These are phyloP conservation scores for Alternaria sp. DNA, from an alignment of 2,329 filamentous ascomycete genomes.

Conservation along the genomic window DNA sequence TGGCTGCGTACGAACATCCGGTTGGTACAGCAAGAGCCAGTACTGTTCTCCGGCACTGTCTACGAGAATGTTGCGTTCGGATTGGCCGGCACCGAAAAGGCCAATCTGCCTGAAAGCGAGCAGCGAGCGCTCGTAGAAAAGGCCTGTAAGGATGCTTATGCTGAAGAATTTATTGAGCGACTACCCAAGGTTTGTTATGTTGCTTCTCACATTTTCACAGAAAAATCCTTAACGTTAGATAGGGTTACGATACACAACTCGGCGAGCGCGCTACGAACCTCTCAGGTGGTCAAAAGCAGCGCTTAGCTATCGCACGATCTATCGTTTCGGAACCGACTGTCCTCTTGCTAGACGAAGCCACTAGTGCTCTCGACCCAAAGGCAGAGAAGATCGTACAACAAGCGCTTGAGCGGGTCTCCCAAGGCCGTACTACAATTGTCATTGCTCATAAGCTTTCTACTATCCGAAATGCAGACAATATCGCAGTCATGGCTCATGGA, in stretches of 20 bases:
- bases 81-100: slow-evolving; percentile 72
- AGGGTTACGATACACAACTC: slow-evolving; percentile 91
- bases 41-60: slow-evolving; percentile 87
- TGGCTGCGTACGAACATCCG: slow-evolving; percentile 94
- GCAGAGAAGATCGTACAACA: slow-evolving; percentile 94
- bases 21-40: slow-evolving; percentile 90
- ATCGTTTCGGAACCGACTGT: slow-evolving; percentile 90
- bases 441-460: slow-evolving; percentile 96
- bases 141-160: slow-evolving; percentile 91
- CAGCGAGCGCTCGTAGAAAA: slow-evolving; percentile 76
- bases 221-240: slow-evolving; percentile 57
- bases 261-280: slow-evolving; percentile 91
- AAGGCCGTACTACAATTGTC: slow-evolving; percentile 90
- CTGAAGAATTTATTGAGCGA: slow-evolving; percentile 84
- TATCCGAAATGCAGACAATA: slow-evolving; percentile 92
- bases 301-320: slow-evolving; percentile 90
- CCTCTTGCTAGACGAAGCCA: slow-evolving; percentile 85
- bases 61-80: slow-evolving; percentile 87
- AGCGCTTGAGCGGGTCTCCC: slow-evolving; percentile 83
- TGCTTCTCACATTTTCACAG: slow-evolving; percentile 4
- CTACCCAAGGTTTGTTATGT: slow-evolving; percentile 56
- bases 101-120: slow-evolving; percentile 62
- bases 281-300: slow-evolving; percentile 94
- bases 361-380: slow-evolving; percentile 89
- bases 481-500: slow-evolving; percentile 87